A percentile compares a stretch with the other conserved stretches of the same genome.
phyloP scores from a whole-genome alignment of 768 basidiomycete genomes.

The Rhodotorula kratochvilovae region DNA sequence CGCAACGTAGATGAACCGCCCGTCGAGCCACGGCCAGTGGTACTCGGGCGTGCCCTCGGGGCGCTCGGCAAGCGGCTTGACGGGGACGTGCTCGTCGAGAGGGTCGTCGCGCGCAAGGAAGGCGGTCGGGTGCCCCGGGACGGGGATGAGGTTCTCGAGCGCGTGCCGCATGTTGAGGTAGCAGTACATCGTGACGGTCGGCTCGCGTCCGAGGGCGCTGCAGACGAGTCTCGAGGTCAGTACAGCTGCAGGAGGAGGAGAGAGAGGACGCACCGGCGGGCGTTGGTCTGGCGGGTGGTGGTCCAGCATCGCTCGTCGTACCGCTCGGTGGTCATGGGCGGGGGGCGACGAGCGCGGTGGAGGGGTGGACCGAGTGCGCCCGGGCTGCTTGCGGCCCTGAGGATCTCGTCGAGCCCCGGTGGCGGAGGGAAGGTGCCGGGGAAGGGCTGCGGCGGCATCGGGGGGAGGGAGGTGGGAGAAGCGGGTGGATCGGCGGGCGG shows the following conservation, averaged over 20 bases:
- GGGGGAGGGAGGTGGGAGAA: not conserved
- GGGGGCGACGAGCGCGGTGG: not conserved
- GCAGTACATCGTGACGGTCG: conserved; percentile 21
- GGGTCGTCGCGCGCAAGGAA: conserved; percentile 33
- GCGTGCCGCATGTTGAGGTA: conserved; percentile 38
- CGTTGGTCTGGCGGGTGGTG: conserved; percentile 23
- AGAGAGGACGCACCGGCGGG: conserved; percentile 12
- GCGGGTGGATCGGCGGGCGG: not conserved
- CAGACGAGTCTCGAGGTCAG: too few species aligned
- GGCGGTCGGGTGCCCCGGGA: conserved; percentile 24
- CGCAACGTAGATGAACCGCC: conserved; percentile 34
- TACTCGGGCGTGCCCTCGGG: conserved; percentile 12
- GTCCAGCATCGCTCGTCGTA: conserved; percentile 36
- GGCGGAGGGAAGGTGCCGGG: not conserved
- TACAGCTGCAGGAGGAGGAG: not conserved
- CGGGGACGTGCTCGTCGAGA: not conserved
- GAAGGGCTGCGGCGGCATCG: conserved; percentile 1
- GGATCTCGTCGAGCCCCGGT: not conserved
- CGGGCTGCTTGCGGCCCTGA: not conserved
- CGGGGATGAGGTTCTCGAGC: conserved; percentile 21
- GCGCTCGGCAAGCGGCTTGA: not conserved
- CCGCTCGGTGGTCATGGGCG: conserved; percentile 8
- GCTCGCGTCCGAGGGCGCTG: conserved; percentile 30
- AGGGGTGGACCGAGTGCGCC: not conserved
- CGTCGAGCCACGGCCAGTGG: conserved; percentile 32